phyloP scores from a whole-genome alignment of 352 stramenopile genomes.

The Sclerospora graminicola region DNA sequence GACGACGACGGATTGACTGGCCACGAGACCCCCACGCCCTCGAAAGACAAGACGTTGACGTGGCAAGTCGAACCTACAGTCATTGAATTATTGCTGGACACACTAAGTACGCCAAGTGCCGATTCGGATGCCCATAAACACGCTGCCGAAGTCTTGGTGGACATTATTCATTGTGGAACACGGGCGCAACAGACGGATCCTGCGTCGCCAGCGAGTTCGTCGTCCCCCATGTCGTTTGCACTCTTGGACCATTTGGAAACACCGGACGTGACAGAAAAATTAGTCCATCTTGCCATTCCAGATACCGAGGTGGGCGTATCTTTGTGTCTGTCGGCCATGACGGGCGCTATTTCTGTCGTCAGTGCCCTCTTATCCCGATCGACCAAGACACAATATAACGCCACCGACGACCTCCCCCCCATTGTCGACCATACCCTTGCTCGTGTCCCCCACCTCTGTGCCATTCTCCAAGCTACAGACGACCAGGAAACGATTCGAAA shows the following conservation, averaged over 20 bases:
- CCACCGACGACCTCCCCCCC: constrained; percentile 49
- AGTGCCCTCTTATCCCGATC: constrained; percentile 66
- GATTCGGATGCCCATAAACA: constrained; percentile 82
- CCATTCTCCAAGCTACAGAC: constrained; percentile 47
- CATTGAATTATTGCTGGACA: constrained; percentile 53
- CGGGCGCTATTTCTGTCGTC: constrained; percentile 61
- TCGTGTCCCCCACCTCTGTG: constrained; percentile 52
- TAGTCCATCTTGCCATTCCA: constrained; percentile 52
- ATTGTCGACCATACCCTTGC: constrained; percentile 44
- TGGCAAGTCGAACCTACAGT: constrained; percentile 71
- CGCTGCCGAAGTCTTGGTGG: constrained; percentile 66
- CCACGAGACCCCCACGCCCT: constrained; percentile 45
- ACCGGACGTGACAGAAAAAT: constrained; percentile 55
- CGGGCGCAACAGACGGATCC: constrained; percentile 64
- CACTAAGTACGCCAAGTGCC: constrained; percentile 28
- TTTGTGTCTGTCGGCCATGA: constrained; percentile 66
- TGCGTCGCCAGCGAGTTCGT: constrained; percentile 43
- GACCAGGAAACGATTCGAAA: constrained; percentile 64
- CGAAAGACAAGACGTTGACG: constrained; percentile 51
- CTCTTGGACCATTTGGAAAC: constrained; percentile 75
- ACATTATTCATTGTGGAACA: constrained; percentile 81
- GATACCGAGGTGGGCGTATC: constrained; percentile 4
- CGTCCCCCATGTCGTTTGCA: constrained; percentile 46
- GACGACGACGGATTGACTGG: constrained; percentile 56
- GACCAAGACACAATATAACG: constrained; percentile 67